Evolutionary conservation across 176 grass and related monocot genomes (phyloP).

Genomic region (Musa troglodytarum): DNA sequence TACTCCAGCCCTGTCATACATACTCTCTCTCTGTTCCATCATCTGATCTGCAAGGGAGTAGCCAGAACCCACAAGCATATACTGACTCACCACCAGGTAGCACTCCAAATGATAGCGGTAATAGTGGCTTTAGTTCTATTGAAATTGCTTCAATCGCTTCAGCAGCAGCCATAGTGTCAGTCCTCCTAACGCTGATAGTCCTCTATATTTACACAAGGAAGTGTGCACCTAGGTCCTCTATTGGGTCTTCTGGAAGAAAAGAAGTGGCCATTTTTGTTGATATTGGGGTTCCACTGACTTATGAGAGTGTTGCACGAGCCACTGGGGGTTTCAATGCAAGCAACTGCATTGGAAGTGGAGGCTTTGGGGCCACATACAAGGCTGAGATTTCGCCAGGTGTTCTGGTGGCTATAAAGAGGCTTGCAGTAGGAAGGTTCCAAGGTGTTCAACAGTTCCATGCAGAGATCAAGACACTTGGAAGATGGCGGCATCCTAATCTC

Average conservation of each 20-base stretch:
- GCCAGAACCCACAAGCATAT: conserved; percentile 13
- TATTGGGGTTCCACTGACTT: conserved; percentile 71
- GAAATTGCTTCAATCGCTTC: conserved; percentile 93
- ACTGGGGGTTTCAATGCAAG: conserved; percentile 75
- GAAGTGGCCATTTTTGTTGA: conserved; percentile 79
- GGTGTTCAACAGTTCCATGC: conserved; percentile 87
- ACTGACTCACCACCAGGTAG: conserved; percentile 28
- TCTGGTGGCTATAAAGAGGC: conserved; percentile 90
- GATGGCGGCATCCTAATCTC: conserved; percentile 71
- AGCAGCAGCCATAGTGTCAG: conserved; percentile 81
- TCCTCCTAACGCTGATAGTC: conserved; percentile 66
- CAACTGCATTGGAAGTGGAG: conserved; percentile 92
- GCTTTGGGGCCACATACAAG: conserved; percentile 95
- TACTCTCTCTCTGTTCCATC: conserved; percentile 25
- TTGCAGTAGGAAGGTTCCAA: conserved; percentile 83
- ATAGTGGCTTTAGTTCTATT: conserved; percentile 65
- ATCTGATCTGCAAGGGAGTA: conserved; percentile 16
- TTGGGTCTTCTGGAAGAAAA: conserved; percentile 39
- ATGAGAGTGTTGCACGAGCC: conserved; percentile 73
- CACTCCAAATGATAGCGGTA: conserved; percentile 14
- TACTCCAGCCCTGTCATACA: conserved; percentile 36
- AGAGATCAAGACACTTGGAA: conserved; percentile 84
- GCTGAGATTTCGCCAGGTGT: conserved; percentile 82
- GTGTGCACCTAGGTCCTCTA: conserved; percentile 47
- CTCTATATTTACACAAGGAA: conserved; percentile 83